A percentile compares a stretch with the other conserved stretches of the same genome.
Conservation (phyloP, 257 asterid species). For the Nyctanthes arbortristis region DNA sequence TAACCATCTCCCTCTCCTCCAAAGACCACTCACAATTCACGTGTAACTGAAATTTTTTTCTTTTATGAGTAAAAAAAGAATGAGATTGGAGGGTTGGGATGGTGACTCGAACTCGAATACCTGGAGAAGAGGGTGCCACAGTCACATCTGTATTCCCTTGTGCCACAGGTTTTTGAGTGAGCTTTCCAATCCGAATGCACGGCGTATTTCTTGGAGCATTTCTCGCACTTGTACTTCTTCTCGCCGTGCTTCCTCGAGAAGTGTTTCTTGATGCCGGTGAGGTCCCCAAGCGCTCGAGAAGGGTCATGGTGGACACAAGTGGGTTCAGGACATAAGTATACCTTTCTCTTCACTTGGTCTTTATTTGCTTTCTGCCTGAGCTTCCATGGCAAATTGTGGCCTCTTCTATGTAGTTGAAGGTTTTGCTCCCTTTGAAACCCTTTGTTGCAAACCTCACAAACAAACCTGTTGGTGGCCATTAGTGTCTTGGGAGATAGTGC, state of each 20-base stretch:
- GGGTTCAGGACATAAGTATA: constrained; percentile 80
- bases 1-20: too few species aligned
- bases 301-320: constrained; percentile 81
- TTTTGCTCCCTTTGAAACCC: constrained; percentile 88
- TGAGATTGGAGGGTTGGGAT: too few species aligned
- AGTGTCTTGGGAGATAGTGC: constrained; percentile 78
- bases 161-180: constrained; percentile 72
- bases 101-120: too few species aligned
- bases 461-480: constrained; percentile 81
- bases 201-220: constrained; percentile 80
- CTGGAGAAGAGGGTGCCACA: constrained; percentile 86
- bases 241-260: constrained; percentile 77
- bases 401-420: constrained; percentile 80
- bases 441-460: constrained; percentile 82
- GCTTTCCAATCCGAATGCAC: constrained; percentile 91
- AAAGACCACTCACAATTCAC: too few species aligned
- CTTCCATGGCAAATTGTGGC: constrained; percentile 86
- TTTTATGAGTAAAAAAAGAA: too few species aligned
- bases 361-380: constrained; percentile 59
- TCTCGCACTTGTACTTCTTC: constrained; percentile 73
- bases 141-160: constrained; percentile 73
- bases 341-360: constrained; percentile 56
- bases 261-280: constrained; percentile 83
- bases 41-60: too few species aligned
- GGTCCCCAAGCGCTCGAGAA: constrained; percentile 77